Conservation (phyloP, 1,139 yeast genomes). For the Candida dubliniensis region DNA sequence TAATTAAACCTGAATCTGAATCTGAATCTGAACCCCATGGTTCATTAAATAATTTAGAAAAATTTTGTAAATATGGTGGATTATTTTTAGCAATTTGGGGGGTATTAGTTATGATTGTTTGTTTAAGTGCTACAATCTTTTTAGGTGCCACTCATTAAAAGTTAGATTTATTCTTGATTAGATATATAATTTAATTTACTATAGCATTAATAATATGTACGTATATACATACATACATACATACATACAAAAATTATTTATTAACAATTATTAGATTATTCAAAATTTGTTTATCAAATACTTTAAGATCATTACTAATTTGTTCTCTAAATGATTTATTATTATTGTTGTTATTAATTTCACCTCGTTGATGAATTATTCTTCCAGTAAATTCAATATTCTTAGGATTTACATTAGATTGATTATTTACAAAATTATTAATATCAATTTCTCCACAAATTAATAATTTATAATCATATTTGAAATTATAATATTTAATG, state of each 20-base stretch:
- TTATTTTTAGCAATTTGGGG: constrained; percentile 74
- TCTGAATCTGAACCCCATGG: constrained; percentile 28
- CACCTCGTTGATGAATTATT: neutral
- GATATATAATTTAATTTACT: neutral
- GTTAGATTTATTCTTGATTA: neutral
- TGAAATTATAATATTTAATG: constrained; percentile 15
- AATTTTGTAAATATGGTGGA: constrained; percentile 56
- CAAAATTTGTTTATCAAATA: neutral
- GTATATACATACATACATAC: too few species aligned
- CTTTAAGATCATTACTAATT: constrained; percentile 1
- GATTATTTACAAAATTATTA: constrained; percentile 3
- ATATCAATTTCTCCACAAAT: constrained; percentile 2
- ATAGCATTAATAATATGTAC: neutral
- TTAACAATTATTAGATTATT: neutral
- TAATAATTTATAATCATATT: constrained; percentile 13
- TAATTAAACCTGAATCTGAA: constrained; percentile 58
- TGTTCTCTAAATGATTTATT: neutral
- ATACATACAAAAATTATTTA: too few species aligned
- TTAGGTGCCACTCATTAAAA: constrained; percentile 52
- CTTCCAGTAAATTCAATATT: constrained; percentile 2
- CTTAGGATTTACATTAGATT: neutral
- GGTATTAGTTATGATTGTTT: constrained; percentile 69
- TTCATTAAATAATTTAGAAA: constrained; percentile 39
- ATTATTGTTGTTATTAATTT: neutral
- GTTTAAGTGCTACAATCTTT: constrained; percentile 72